Conservation (phyloP, 371 early-diverging fungal species). For the Capniomyces stellatus region DNA sequence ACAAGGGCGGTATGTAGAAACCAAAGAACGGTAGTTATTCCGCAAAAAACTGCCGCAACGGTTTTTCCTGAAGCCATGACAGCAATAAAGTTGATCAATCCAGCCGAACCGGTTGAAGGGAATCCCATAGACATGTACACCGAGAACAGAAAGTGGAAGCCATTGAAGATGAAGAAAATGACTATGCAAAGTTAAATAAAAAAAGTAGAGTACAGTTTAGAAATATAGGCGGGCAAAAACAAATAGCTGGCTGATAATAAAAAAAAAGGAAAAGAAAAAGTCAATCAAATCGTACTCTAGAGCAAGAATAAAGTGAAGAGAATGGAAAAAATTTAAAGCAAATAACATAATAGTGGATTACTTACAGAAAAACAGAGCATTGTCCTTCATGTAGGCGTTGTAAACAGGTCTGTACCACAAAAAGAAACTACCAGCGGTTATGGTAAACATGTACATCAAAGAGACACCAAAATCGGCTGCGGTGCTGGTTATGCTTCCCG, state of each 20-base stretch:
- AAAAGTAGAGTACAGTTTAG: not conserved
- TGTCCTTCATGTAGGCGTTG: constrained; percentile 75
- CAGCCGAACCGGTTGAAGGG: constrained; percentile 61
- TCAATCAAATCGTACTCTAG: no score
- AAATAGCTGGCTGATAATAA: no score
- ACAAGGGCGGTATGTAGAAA: constrained; percentile 27
- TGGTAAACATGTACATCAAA: constrained; percentile 57
- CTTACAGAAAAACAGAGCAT: constrained; percentile 57
- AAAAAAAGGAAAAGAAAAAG: no score
- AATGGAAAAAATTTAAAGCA: not conserved
- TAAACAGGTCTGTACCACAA: constrained; percentile 81
- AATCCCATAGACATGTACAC: constrained; percentile 75
- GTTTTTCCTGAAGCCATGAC: constrained; percentile 46
- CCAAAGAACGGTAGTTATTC: constrained; percentile 53
- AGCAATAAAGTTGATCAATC: constrained; percentile 56
- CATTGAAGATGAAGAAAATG: constrained; percentile 68
- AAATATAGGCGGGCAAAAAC: not conserved
- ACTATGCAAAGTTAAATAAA: constrained; percentile 18
- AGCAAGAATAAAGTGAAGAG: no score
- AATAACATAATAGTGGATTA: constrained; percentile 19
- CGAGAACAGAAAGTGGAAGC: constrained; percentile 60
- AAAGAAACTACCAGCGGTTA: constrained; percentile 58
- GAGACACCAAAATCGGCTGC: constrained; percentile 59
- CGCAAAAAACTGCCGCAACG: constrained; percentile 44
- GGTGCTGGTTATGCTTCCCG: constrained; percentile 40